A percentile compares a stretch with the other conserved stretches of the same genome.
These are phyloP conservation scores for Aureobasidium sp. DNA, from an alignment of 2,329 filamentous ascomycete genomes.

Conservation along the genomic window DNA sequence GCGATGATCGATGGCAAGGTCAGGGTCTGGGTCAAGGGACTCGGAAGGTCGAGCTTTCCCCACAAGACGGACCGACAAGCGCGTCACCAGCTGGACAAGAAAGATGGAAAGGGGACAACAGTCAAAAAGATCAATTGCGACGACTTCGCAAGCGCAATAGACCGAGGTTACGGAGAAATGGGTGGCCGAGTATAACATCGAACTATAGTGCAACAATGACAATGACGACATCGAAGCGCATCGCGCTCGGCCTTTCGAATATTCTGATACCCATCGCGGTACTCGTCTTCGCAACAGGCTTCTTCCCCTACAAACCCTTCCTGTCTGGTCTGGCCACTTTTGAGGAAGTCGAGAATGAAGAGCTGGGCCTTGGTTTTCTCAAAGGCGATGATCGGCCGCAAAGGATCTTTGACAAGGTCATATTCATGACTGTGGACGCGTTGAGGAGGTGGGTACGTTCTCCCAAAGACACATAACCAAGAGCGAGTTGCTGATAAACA, in stretches of 20 bases:
- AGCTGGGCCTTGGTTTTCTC: constrained; percentile 12
- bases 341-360: constrained; percentile 20
- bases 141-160: too few species aligned
- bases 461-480: not conserved
- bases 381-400: constrained; percentile 47
- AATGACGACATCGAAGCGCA: constrained; percentile 1
- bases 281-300: constrained; percentile 72
- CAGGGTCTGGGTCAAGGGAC: not conserved
- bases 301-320: constrained; percentile 97
- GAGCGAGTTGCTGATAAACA: constrained; percentile 20
- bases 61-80: not conserved
- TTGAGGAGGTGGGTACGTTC: constrained; percentile 61
- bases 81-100: not conserved
- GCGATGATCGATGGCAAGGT: not conserved
- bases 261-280: constrained; percentile 65
- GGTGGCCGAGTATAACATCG: not conserved
- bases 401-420: constrained; percentile 75
- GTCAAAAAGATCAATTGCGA: not conserved
- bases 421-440: constrained; percentile 98
- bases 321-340: constrained; percentile 67
- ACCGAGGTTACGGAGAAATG: not conserved
- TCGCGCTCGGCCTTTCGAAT: constrained; percentile 57
- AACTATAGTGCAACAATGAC: not conserved
- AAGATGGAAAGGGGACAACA: not conserved
- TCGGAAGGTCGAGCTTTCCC: not conserved